A percentile compares a stretch with the other conserved stretches of the same genome.
These are phyloP conservation scores for Thelonectria olida DNA, from an alignment of 2,329 filamentous ascomycete genomes.

Conservation along the genomic window DNA sequence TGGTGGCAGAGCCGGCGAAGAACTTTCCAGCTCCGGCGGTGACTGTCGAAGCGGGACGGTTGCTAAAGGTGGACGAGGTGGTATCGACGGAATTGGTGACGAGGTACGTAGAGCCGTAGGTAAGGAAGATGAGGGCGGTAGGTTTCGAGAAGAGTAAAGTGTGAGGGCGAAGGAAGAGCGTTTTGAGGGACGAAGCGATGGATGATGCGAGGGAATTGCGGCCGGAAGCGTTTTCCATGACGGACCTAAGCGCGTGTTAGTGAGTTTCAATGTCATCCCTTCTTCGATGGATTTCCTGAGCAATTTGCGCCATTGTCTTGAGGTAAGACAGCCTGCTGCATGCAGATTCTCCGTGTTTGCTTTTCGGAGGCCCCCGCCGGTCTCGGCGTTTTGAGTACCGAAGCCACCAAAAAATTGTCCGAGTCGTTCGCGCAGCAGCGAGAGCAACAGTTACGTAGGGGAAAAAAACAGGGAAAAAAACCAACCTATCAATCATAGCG, in stretches of 20 bases:
- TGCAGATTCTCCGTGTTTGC: background rate
- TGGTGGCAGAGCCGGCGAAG: constrained; percentile 79
- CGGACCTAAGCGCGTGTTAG: constrained; percentile 61
- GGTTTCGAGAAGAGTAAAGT: constrained; percentile 70
- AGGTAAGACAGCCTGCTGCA: too few species aligned
- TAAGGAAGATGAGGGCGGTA: constrained; percentile 73
- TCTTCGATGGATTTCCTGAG: background rate
- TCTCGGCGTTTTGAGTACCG: constrained; percentile 11
- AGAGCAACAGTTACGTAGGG: background rate
- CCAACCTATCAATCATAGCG: constrained; percentile 84
- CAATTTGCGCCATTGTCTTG: background rate
- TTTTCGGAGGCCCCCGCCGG: background rate
- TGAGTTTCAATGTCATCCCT: background rate
- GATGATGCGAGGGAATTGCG: constrained; percentile 67
- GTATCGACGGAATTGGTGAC: constrained; percentile 92
- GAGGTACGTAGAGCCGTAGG: constrained; percentile 91
- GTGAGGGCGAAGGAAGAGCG: constrained; percentile 69
- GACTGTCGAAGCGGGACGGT: constrained; percentile 66
- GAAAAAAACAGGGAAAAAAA: background rate
- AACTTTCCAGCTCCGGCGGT: constrained; percentile 85
- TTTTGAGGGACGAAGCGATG: constrained; percentile 64
- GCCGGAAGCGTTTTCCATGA: constrained; percentile 85
- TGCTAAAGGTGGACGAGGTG: constrained; percentile 68
- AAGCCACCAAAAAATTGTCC: constrained; percentile 1
- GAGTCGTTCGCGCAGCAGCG: background rate